phyloP scores from a whole-genome alignment of 2,329 filamentous ascomycete species.

The Cryphonectria carpinicola region DNA sequence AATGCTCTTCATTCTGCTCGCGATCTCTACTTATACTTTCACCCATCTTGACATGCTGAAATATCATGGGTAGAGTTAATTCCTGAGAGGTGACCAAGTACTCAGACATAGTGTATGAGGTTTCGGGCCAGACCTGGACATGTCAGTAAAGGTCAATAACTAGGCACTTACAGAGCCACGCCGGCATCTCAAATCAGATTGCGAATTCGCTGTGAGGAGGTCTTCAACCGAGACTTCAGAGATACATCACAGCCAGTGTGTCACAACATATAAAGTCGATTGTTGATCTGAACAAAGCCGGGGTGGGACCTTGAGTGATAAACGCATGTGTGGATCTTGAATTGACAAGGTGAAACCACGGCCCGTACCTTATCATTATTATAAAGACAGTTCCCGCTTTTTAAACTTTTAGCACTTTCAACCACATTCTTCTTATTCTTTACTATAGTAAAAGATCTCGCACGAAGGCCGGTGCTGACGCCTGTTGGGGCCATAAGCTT shows the following conservation, averaged over 20 bases:
- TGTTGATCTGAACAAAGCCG: background rate
- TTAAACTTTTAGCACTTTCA: background rate
- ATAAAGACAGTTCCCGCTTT: background rate
- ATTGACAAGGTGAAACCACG: background rate
- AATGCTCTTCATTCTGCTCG: too few species aligned
- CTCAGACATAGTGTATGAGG: too few species aligned
- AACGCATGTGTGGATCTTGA: background rate
- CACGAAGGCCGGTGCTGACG: background rate
- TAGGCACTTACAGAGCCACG: too few species aligned
- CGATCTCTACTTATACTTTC: too few species aligned
- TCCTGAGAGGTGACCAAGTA: too few species aligned
- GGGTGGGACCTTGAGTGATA: background rate
- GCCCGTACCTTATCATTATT: background rate
- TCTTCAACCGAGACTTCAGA: background rate
- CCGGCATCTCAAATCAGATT: too few species aligned
- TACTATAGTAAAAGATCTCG: too few species aligned
- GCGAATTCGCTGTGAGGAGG: too few species aligned
- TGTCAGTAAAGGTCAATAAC: too few species aligned
- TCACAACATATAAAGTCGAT: background rate
- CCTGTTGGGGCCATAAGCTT: background rate
- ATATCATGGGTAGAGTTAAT: too few species aligned
- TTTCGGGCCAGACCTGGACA: too few species aligned
- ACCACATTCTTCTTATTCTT: background rate
- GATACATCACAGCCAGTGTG: background rate
- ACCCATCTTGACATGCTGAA: too few species aligned